Base-by-base conservation (phyloP, 768 basidiomycete genomes). In the Trametopsis cervina region DNA sequence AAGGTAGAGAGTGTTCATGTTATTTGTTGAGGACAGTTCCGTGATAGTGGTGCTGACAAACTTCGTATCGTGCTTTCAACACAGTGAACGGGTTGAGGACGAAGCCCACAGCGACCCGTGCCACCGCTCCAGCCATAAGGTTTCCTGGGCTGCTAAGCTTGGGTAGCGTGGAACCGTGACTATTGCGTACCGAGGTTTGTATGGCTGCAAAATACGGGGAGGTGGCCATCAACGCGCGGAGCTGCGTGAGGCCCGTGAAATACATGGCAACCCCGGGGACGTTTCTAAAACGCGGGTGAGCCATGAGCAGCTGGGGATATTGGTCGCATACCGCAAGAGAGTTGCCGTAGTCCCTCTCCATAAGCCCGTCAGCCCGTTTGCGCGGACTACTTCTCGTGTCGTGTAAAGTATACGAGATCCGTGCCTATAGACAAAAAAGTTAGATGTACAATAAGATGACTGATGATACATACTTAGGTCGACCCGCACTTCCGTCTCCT, bases 211-310 rank as follows among this genome's bases (percentile, higher is more conserved):
- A 94, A 65, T 83, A 78, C 0, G 83, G 76, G 1, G 84, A 81
- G 18, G 64, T 75, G 0, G 91, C 81, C 74, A 97, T 80, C 33
- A 79, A 53, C 4, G 78, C 72, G n/a, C 94, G 83, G 35, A 94
- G 70, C 54, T 90, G 82, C 15, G 85, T 91, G 41, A 97, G 70
- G 37, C 81, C 72, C 3, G 93, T 90, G 72, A 96, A 87, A 69
- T 97, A 97, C 42, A 93, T 64, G 2, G 93, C 91, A 17, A 96
- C 87, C 3, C 94, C 94, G 1, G 94, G 94, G 3, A 96, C 81
- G 60, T 95, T 96, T 48, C 93, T 93, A 53, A 26, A 23, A 15
- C 15, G 18, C 10, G 12, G 41, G 12, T 21, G 40, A 27, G 33
- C 18, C 59, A 25, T 11, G 42, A 38, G 20, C 33, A 37, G 17